Evolutionary conservation across 257 asterid species (phyloP).

Genomic region (Agastache rugosa): DNA sequence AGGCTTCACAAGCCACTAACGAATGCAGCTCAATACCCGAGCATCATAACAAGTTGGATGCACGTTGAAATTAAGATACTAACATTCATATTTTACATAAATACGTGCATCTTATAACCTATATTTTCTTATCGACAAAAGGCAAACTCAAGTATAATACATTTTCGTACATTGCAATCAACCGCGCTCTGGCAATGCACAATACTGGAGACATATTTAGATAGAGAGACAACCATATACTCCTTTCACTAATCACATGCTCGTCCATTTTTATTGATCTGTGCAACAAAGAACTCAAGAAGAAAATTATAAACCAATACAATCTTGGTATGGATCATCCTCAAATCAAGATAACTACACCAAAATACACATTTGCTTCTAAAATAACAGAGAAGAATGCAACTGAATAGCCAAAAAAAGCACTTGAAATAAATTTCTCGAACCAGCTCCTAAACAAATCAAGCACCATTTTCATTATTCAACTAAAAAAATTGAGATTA

Average conservation of each 20-base stretch:
- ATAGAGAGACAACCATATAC: neutral
- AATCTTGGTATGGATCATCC: neutral
- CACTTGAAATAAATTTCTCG: neutral
- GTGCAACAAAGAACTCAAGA: neutral
- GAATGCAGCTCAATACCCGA: neutral
- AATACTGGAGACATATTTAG: neutral
- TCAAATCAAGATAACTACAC: neutral
- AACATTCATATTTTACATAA: neutral
- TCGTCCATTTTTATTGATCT: neutral
- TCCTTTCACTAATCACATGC: constrained; percentile 7
- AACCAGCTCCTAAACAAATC: neutral
- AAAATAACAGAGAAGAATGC: neutral
- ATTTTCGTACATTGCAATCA: neutral
- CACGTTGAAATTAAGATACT: neutral
- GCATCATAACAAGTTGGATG: too few species aligned
- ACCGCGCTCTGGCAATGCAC: neutral
- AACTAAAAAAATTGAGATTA: neutral
- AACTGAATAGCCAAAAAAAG: neutral
- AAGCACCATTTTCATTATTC: neutral
- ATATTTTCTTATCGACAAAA: neutral
- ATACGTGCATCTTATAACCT: neutral
- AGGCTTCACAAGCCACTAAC: neutral
- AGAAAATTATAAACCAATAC: neutral
- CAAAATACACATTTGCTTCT: neutral
- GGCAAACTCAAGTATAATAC: neutral